These are phyloP conservation scores for Clavaria fumosa DNA, from an alignment of 768 basidiomycete genomes.

Conservation along the genomic window DNA sequence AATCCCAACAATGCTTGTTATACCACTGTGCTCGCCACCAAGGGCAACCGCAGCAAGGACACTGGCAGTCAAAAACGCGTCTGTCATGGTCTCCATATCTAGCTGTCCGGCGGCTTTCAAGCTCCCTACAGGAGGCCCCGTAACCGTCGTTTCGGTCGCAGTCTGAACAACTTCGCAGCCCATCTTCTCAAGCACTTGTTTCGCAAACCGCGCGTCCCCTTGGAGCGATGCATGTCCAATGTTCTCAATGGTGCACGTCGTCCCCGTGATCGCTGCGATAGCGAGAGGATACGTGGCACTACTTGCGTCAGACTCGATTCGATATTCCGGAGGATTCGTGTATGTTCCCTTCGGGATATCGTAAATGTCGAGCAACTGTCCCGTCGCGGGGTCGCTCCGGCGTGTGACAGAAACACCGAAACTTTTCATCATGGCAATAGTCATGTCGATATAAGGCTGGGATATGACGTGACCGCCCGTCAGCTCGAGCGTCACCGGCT, in stretches of 20 bases:
- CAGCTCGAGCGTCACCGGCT: conserved; percentile 78
- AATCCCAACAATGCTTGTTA: conserved; percentile 85
- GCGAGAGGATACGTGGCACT: conserved; percentile 95
- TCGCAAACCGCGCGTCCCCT: conserved; percentile 95
- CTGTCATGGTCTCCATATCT: conserved; percentile 99
- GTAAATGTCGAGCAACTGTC: conserved; percentile 64
- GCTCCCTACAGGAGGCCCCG: conserved; percentile 69
- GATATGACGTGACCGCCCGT: conserved; percentile 93
- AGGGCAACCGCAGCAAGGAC: conserved; percentile 74
- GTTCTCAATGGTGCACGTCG: conserved; percentile 82
- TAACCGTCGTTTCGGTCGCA: conserved; percentile 76
- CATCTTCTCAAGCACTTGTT: conserved; percentile 86
- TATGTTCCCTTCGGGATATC: conserved; percentile 73
- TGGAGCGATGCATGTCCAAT: conserved; percentile 86
- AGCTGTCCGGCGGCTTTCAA: conserved; percentile 75
- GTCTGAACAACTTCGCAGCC: conserved; percentile 88
- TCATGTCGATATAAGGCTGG: conserved; percentile 99
- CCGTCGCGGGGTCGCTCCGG: conserved; percentile 39
- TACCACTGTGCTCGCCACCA: too few species aligned
- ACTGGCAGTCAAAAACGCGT: conserved; percentile 93
- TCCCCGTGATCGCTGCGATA: conserved; percentile 95
- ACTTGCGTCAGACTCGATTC: conserved; percentile 90
- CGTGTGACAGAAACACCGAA: conserved; percentile 75
- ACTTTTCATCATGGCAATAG: conserved; percentile 90
- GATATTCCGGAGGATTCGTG: conserved; percentile 63